Base-by-base conservation (phyloP, 352 stramenopile genomes). In the Pelagophyceae sp. region DNA sequence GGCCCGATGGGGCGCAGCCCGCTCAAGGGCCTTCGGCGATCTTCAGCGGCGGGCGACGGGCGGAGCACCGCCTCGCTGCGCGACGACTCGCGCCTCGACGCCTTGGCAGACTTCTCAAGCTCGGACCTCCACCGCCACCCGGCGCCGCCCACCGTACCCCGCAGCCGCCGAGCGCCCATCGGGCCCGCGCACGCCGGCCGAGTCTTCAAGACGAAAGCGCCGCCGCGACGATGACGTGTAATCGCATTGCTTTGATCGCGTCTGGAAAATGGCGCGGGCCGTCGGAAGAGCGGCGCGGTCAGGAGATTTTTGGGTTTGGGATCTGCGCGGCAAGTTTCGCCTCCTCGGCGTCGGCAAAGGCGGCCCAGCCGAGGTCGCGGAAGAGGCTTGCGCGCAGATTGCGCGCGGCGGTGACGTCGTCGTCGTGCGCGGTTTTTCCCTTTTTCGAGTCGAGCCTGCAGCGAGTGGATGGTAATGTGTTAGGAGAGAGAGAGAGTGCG, bases 381-480 rank as follows among this genome's bases (percentile, higher is more conserved):
- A 31, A 67, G 58, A 67, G 58, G 5, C 31, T 31, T 11, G 58
- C 11, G 15, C 58, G 58, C 11, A 67, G 58, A 5, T 67, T 33
- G 58, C 58, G 58, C 23, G 58, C 58, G 5, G 23, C 23, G 11
- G 15, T 67, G 58, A 67, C 11, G 58, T 67, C 58, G 23, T 67
- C 58, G 58, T 33, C 23, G 58, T 11, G 29, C 45, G 45, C 45
- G 11, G 45, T 54, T 23, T 54, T 54, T 31, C 5, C 29, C 58
- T 67, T 67, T 31, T 67, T 67, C 5, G 58, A 31, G 15, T 67
- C 58, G 58, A 67, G 58, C 58, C 58, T 35, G n/a, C n/a, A n/a
- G n/a, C n/a, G n/a, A n/a, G 45, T 54, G 45, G 45, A 23, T 54
- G 45, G 23, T 23, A 54, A 23, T 23, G 23, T 54, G 45, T 11